These are phyloP conservation scores for Botrytis squamosa DNA, from an alignment of 2,329 filamentous ascomycete genomes.

Conservation along the genomic window DNA sequence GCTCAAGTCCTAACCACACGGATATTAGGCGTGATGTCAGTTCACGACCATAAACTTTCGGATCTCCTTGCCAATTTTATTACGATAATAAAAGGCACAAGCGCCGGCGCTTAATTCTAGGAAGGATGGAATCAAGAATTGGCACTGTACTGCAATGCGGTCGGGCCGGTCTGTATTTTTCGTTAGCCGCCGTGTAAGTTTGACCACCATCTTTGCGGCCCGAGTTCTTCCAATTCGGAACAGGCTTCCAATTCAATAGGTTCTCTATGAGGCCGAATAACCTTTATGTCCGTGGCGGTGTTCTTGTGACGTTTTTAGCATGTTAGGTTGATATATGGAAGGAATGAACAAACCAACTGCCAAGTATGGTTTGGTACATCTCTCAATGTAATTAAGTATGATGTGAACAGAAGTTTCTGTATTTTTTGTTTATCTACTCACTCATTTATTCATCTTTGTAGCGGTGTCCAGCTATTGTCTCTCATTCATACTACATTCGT, in stretches of 20 bases:
- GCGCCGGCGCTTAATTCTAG: background rate
- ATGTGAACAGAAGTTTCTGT: background rate
- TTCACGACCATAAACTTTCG: background rate
- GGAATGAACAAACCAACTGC: background rate
- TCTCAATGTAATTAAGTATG: background rate
- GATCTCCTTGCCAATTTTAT: background rate
- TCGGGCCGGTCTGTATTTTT: background rate
- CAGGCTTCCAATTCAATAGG: background rate
- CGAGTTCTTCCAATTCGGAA: background rate
- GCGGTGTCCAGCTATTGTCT: background rate
- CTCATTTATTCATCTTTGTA: background rate
- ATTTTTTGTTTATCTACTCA: background rate
- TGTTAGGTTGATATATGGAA: background rate
- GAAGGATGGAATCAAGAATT: no score
- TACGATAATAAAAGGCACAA: background rate
- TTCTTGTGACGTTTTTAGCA: background rate
- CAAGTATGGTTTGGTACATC: background rate
- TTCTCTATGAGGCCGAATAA: background rate
- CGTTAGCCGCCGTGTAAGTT: background rate
- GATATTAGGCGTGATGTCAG: no score
- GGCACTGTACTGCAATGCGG: background rate
- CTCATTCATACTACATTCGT: background rate
- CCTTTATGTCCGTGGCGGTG: background rate
- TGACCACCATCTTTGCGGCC: background rate
- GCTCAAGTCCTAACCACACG: background rate